Conservation (phyloP, 1,139 yeast genomes). For the Hanseniaspora uvarum region DNA sequence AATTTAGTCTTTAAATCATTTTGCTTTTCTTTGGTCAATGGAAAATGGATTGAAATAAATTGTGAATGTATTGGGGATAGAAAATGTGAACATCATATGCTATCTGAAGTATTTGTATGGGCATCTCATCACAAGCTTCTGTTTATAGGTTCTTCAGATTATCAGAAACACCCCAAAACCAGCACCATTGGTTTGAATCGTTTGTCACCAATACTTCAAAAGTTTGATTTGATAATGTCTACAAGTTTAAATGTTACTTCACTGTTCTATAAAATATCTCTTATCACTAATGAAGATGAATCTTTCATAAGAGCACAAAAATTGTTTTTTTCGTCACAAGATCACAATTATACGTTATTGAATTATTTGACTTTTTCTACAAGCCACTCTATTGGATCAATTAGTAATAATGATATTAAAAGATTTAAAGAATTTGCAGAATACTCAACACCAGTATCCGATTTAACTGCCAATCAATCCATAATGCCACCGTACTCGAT, state of each 20-base stretch:
- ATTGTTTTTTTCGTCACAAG: conserved; percentile 14
- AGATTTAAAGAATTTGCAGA: conserved; percentile 61
- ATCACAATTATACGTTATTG: conserved; percentile 13
- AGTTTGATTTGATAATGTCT: conserved; percentile 46
- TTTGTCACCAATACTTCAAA: conserved; percentile 43
- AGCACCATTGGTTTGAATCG: neutral
- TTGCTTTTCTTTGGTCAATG: conserved; percentile 51
- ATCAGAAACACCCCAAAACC: conserved; percentile 33
- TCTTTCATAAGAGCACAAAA: conserved; percentile 8
- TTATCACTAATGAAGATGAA: neutral
- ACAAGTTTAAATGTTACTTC: conserved; percentile 61
- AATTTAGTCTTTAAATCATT: conserved; percentile 44
- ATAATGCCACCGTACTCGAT: conserved; percentile 68
- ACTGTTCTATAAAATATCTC: conserved; percentile 32
- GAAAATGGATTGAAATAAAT: conserved; percentile 55
- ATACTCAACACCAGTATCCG: conserved; percentile 61
- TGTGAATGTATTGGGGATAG: conserved; percentile 45
- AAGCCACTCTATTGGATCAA: neutral
- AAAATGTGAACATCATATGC: conserved; percentile 43
- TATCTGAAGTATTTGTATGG: conserved; percentile 66
- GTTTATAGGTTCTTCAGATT: conserved; percentile 41
- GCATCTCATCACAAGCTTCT: conserved; percentile 61
- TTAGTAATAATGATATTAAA: conserved; percentile 8
- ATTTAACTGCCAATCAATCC: conserved; percentile 54
- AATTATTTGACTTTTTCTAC: neutral